Evolutionary conservation across 2,329 filamentous ascomycete species (phyloP), one percentile per base, ranked within the genome.

Genomic region (Didymella segeticola): DNA sequence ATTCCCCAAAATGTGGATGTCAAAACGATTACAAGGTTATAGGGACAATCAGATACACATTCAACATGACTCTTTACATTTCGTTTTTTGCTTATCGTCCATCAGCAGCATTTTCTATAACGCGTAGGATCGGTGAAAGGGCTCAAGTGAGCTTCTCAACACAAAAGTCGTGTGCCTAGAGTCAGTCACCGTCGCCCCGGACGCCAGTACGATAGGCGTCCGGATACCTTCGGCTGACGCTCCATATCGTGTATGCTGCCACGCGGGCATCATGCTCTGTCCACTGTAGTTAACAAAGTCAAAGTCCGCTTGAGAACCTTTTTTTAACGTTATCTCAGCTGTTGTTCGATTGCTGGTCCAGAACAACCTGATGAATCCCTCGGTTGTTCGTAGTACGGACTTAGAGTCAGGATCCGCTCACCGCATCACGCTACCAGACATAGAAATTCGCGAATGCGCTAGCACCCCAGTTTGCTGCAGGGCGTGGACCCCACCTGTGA

Each of bases 401-500:
- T 14, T 54, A n/a, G 51, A 54, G 45, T 54, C 51, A 54, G 22
- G 33, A 41, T 41, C 39, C 39, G 46, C 51, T 54, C 51, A 45
- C 15, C 38, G 17, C 9, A 54, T 45, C 39, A 48, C 45, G 51
- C 45, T 54, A 54, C 45, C 34, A 34, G 51, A 49, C 39, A 12
- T 49, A 17, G 27, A 54, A 49, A 54, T 45, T 54, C 38, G 51
- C 39, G 7, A 54, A 36, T 54, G 14, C 45, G 51, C 51, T 54
- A 54, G 41, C 29, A 34, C 45, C 19, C 45, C 45, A 29, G 31
- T 43, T 27, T 33, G 33, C 43, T 43, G 38, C 45, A 54, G 51
- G 51, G 51, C 51, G 51, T 41, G 39, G 39, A 41, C 51, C 51
- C 51, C 51, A 49, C 51, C 29, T 54, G 25, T 31, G 38, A 39